Evolutionary conservation across 2,329 filamentous ascomycete species (phyloP), one percentile per base, ranked within the genome.

Genomic region (Xylariaceae sp.): DNA sequence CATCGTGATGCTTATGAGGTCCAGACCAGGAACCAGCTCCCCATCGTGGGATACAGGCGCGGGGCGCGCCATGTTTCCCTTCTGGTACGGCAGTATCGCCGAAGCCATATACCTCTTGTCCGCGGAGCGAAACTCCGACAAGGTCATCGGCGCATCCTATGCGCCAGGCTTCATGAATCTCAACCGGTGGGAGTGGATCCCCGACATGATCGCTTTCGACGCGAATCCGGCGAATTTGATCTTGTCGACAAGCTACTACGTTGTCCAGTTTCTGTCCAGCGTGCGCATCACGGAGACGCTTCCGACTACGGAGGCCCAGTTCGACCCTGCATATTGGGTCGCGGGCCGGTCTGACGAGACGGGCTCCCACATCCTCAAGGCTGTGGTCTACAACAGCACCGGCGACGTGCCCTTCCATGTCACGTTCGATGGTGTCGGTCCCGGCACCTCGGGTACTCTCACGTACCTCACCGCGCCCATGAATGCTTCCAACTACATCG

Each of bases 81-180:
- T 47, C 47, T 73, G 70, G 75, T 70, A 73, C 31, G 77, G 75
- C 17, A 63, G 70, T 7, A 72, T 83, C 3, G 70, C 69, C 11
- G 79, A 83, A 51, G 77, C 75, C 16, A 65, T 83, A n/a, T 77
- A 71, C 35, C 61, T 82, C 12, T 65, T 83, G 40, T 73, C 77
- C 13, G 72, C 74, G 19, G 79, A 83, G 63, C 66, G 78, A 36
- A 83, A 83, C 55, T 64, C 67, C 3, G 73, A 80, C 44, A 65
- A 68, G 14, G 65, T 80, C 28, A 65, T 67, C 2, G 72, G 70
- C 5, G 65, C 68, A 1, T 61, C 66, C 33, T 75, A 72, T 41
- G 64, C 67, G 0, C 67, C 67, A 1, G 60, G 67, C 3, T 52
- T 70, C n/a, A 58, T 65, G 36, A 68, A 65, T 48, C 56, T 70